phyloP scores from a whole-genome alignment of 306 rosid species.

The Myrica gale region DNA sequence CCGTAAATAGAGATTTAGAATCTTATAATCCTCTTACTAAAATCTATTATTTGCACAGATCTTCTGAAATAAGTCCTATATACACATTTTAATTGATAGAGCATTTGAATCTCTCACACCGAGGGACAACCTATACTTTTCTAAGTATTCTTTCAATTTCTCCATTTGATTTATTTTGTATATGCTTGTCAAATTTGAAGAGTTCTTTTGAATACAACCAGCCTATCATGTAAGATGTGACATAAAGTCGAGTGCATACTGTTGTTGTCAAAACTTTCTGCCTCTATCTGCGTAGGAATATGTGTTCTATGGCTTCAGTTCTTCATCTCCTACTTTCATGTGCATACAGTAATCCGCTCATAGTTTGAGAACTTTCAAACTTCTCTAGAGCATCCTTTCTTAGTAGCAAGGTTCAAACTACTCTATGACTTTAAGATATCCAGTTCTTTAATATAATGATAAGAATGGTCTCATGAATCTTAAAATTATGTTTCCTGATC shows the following conservation, averaged over 20 bases:
- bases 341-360: background rate
- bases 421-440: background rate
- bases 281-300: background rate
- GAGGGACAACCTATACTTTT: no score
- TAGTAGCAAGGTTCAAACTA: constrained; percentile 8
- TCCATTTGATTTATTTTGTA: constrained; percentile 6
- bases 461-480: background rate
- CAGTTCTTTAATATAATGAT: background rate
- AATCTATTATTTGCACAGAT: no score
- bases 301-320: background rate
- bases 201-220: background rate
- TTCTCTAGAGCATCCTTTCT: background rate
- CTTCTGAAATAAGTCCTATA: no score
- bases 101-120: no score
- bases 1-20: no score
- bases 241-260: background rate
- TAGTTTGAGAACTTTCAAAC: background rate
- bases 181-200: background rate
- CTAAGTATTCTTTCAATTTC: background rate
- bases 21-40: no score
- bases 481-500: background rate
- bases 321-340: background rate
- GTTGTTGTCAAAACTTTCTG: background rate
- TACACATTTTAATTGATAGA: no score
- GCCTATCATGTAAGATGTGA: background rate